Evolutionary conservation across 2,329 filamentous ascomycete species (phyloP).

Genomic region (Hypoxylon sp.): DNA sequence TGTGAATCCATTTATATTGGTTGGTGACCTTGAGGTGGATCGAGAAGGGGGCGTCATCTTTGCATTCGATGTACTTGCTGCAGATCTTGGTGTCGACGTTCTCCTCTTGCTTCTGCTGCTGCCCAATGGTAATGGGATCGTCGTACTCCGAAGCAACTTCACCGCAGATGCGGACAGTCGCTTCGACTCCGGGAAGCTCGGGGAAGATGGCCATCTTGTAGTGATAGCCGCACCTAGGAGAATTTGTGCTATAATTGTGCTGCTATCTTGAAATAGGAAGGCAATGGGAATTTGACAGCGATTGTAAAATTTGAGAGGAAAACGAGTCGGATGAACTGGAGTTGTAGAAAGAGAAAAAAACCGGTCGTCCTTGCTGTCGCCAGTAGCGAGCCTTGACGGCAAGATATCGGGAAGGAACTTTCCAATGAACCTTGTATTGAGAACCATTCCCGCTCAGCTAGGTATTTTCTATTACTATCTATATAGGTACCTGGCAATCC

Average conservation of each 20-base stretch:
- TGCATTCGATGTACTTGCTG: slow-evolving; percentile 3
- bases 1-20: background rate
- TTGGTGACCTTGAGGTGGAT: slow-evolving; percentile 5
- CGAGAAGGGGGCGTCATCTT: background rate
- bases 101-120: background rate
- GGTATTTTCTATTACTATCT: too few species aligned
- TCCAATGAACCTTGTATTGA: background rate
- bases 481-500: too few species aligned
- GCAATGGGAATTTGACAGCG: background rate
- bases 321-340: background rate
- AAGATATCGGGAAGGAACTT: background rate
- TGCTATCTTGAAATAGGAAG: background rate
- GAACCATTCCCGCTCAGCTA: background rate
- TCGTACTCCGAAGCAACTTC: background rate
- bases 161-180: background rate
- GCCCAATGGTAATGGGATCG: background rate
- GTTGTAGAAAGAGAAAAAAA: background rate
- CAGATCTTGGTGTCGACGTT: background rate
- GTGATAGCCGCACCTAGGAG: background rate
- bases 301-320: background rate
- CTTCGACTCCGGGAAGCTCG: slow-evolving; percentile 3
- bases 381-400: background rate
- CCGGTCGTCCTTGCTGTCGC: background rate
- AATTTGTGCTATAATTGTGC: background rate
- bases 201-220: slow-evolving; percentile 9